Evolutionary conservation across 2,329 filamentous ascomycete genomes (phyloP).

Genomic region (Apiospora rasikravindrae): DNA sequence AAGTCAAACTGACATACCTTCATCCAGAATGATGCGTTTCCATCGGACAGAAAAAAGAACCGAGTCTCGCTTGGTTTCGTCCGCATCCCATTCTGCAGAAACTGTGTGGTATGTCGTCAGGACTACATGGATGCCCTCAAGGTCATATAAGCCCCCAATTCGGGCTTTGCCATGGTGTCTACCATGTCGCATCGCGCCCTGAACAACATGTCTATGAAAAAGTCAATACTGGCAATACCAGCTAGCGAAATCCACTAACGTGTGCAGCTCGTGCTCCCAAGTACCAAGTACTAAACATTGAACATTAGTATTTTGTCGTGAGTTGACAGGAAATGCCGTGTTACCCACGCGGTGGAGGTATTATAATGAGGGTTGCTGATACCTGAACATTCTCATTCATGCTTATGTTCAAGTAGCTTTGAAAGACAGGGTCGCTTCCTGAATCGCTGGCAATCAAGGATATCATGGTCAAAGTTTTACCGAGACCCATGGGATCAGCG

Average conservation of each 20-base stretch:
- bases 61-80: slow-evolving; percentile 6
- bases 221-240: slow-evolving; percentile 14
- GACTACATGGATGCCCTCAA: slow-evolving; percentile 35
- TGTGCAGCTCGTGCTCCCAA: slow-evolving; percentile 30
- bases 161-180: slow-evolving; percentile 38
- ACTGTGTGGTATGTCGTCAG: slow-evolving; percentile 50
- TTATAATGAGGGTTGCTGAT: neutral
- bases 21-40: slow-evolving; percentile 47
- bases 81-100: slow-evolving; percentile 40
- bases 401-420: too few relatives aligned
- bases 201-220: neutral
- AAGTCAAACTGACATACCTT: slow-evolving; percentile 35
- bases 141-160: slow-evolving; percentile 23
- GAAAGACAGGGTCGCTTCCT: neutral
- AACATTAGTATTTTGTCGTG: neutral
- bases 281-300: slow-evolving; percentile 22
- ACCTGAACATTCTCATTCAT: neutral
- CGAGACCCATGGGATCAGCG: slow-evolving; percentile 38
- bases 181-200: neutral
- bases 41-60: slow-evolving; percentile 43
- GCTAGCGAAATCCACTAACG: neutral
- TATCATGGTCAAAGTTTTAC: slow-evolving; percentile 35
- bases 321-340: neutral
- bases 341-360: neutral
- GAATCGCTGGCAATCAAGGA: slow-evolving; percentile 32